These are phyloP conservation scores for Phytophthora ohioensis DNA, from an alignment of 352 stramenopile genomes.

Conservation along the genomic window DNA sequence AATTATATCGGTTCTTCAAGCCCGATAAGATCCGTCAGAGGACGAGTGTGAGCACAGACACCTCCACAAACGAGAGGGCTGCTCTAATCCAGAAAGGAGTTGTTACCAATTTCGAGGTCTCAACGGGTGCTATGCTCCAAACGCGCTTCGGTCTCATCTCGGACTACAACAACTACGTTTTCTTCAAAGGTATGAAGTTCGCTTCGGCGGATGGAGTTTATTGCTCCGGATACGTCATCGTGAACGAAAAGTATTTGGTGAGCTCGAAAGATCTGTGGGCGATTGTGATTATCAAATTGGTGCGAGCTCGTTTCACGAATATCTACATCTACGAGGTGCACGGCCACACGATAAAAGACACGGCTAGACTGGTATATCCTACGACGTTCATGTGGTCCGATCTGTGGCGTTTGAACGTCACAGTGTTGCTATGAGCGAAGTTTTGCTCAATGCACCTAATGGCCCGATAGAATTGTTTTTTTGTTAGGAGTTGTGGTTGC, in stretches of 20 bases:
- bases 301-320: conserved; percentile 29
- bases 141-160: conserved; percentile 45
- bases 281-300: conserved; percentile 45
- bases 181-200: conserved; percentile 54
- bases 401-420: conserved; percentile 38
- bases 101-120: conserved; percentile 42
- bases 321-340: conserved; percentile 49
- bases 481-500: background rate
- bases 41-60: conserved; percentile 23
- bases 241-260: conserved; percentile 49
- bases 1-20: conserved; percentile 20
- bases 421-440: conserved; percentile 29
- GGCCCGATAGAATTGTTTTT: too few relatives aligned
- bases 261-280: conserved; percentile 37
- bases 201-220: conserved; percentile 47
- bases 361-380: conserved; percentile 40
- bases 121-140: conserved; percentile 37
- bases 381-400: conserved; percentile 40
- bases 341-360: conserved; percentile 41
- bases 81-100: conserved; percentile 9
- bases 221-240: conserved; percentile 46
- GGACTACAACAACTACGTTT: conserved; percentile 47
- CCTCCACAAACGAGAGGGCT: conserved; percentile 19
- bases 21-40: conserved; percentile 20
- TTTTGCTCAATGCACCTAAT: background rate